phyloP scores from a whole-genome alignment of 2,329 filamentous ascomycete genomes.

The Rutstroemia sp. region DNA sequence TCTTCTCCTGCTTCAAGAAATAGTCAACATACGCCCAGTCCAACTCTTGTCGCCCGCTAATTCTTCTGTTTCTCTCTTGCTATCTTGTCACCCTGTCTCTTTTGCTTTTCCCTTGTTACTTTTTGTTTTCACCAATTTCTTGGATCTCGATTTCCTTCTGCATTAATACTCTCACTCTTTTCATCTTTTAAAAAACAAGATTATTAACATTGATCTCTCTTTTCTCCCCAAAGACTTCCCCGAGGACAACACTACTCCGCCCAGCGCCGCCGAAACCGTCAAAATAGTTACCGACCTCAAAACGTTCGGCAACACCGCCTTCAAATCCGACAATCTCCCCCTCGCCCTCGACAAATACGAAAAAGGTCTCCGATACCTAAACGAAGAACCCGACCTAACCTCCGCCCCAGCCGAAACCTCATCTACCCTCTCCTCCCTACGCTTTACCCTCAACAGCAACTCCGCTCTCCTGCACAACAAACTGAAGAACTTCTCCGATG shows the following conservation, averaged over 20 bases:
- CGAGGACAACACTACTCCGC: conserved; percentile 63
- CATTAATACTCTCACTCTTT: too few relatives aligned
- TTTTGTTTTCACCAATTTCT: background rate
- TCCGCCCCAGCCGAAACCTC: conserved; percentile 63
- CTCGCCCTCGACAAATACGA: conserved; percentile 85
- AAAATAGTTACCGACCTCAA: conserved; percentile 82
- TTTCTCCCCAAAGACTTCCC: conserved; percentile 59
- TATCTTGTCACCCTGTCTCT: background rate
- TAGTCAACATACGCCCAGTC: conserved; percentile 1
- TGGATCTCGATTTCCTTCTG: too few relatives aligned
- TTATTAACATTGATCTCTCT: background rate
- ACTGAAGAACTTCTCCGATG: conserved; percentile 63
- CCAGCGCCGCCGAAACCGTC: conserved; percentile 59
- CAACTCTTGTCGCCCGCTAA: background rate
- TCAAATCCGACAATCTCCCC: conserved; percentile 66
- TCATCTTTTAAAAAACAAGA: background rate
- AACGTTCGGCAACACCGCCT: conserved; percentile 84
- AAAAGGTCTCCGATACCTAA: conserved; percentile 83
- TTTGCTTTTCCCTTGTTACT: too few relatives aligned
- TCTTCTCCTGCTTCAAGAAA: conserved; percentile 2
- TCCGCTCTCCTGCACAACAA: conserved; percentile 81
- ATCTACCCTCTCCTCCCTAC: conserved; percentile 61
- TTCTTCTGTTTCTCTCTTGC: background rate
- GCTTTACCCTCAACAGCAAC: conserved; percentile 85
- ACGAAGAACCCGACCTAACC: conserved; percentile 72